phyloP scores from a whole-genome alignment of 1,284 basidiomycete species.

The Marasmius oreades region DNA sequence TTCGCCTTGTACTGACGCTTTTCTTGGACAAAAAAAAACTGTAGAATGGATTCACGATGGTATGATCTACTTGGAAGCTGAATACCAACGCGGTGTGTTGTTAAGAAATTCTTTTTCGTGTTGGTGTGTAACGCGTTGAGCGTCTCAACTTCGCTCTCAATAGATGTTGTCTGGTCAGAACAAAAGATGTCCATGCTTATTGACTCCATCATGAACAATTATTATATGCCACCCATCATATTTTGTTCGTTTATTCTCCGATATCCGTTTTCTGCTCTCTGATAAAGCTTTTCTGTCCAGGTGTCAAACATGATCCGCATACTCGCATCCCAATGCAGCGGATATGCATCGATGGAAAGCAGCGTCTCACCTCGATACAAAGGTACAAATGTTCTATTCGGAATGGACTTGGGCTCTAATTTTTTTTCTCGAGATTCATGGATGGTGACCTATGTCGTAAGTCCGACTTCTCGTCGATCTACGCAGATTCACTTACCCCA shows the following conservation, averaged over 20 bases:
- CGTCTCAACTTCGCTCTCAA: too few species aligned
- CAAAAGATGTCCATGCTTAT: conserved; percentile 1
- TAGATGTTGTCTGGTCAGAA: conserved; percentile 8
- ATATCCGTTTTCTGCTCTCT: too few species aligned
- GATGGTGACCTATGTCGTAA: background rate
- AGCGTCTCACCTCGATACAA: conserved; percentile 5
- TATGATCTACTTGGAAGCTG: conserved; percentile 2
- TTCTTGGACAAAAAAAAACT: background rate
- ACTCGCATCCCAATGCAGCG: background rate
- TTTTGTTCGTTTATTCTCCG: background rate
- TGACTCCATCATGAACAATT: conserved; percentile 8
- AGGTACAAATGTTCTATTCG: background rate
- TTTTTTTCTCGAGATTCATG: background rate
- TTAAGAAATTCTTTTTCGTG: too few species aligned
- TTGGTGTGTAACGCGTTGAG: too few species aligned
- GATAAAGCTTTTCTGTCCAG: background rate
- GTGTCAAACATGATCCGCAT: background rate
- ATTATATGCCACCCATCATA: conserved; percentile 5
- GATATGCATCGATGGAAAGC: conserved; percentile 9
- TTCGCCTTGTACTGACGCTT: background rate
- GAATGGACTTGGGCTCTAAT: background rate
- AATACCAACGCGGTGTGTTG: conserved; percentile 9
- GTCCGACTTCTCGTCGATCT: background rate
- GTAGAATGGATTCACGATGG: conserved; percentile 1
- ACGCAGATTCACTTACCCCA: background rate